Conservation (phyloP, 257 asterid genomes). For the Misopates orontium region DNA sequence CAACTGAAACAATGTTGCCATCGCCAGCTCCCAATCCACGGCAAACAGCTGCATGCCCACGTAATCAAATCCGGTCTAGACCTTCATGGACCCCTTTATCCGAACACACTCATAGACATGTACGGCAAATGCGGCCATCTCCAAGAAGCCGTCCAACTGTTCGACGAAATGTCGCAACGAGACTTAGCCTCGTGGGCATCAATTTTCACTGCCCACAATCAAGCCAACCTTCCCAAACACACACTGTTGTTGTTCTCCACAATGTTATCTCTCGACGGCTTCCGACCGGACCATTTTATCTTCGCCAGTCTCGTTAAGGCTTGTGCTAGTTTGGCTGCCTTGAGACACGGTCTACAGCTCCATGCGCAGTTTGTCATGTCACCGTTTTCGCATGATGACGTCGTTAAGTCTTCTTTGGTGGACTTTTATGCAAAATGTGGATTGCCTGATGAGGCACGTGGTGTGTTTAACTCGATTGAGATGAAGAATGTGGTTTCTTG, state of each 20-base stretch:
- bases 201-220: slow-evolving; percentile 65
- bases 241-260: slow-evolving; percentile 45
- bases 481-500: slow-evolving; percentile 60
- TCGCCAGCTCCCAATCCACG: slow-evolving; percentile 38
- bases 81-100: slow-evolving; percentile 30
- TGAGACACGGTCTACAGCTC: slow-evolving; percentile 58
- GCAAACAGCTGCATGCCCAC: slow-evolving; percentile 61
- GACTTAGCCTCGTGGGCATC: slow-evolving; percentile 86
- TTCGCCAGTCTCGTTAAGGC: slow-evolving; percentile 64
- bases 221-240: slow-evolving; percentile 38
- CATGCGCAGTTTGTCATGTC: slow-evolving; percentile 67
- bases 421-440: slow-evolving; percentile 79
- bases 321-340: slow-evolving; percentile 47
- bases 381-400: slow-evolving; percentile 49
- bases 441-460: slow-evolving; percentile 45
- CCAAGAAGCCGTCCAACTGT: slow-evolving; percentile 54
- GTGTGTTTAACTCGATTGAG: slow-evolving; percentile 52
- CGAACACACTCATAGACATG: slow-evolving; percentile 55
- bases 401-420: slow-evolving; percentile 77
- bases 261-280: slow-evolving; percentile 36
- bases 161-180: slow-evolving; percentile 71
- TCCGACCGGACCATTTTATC: slow-evolving; percentile 65
- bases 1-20: slow-evolving; percentile 52
- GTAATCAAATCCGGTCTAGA: slow-evolving; percentile 57
- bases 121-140: slow-evolving; percentile 57